Conservation (phyloP, 2,329 filamentous ascomycete genomes). For the Magnaporthiopsis incrustans region DNA sequence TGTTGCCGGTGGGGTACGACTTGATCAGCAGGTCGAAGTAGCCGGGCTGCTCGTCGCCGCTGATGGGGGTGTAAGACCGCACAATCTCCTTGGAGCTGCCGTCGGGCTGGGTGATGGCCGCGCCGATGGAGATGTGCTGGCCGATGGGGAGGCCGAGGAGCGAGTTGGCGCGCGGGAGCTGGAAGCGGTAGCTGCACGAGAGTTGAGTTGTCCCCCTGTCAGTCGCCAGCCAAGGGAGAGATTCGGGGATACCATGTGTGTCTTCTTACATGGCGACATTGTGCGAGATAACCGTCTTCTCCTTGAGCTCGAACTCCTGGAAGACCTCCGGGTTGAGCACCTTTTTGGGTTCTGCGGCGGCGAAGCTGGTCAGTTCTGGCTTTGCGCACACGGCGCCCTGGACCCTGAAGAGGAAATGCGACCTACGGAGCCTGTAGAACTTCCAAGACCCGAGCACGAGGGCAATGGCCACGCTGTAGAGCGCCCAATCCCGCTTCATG, state of each 20-base stretch:
- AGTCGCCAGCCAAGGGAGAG: neutral
- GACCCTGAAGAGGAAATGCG: neutral
- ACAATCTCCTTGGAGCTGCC: conserved; percentile 76
- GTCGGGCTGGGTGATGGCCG: conserved; percentile 57
- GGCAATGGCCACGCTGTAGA: conserved; percentile 61
- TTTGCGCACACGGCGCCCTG: neutral
- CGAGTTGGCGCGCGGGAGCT: conserved; percentile 65
- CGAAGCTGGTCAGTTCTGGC: neutral
- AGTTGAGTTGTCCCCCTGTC: conserved; percentile 6
- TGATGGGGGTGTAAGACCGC: conserved; percentile 87
- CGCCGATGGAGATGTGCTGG: conserved; percentile 96
- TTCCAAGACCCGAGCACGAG: conserved; percentile 62
- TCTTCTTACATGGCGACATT: conserved; percentile 83
- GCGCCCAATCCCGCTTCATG: conserved; percentile 69
- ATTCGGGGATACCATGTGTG: neutral
- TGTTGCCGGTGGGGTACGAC: conserved; percentile 95
- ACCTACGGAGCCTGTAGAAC: conserved; percentile 63
- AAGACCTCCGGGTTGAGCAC: conserved; percentile 71
- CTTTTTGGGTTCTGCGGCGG: conserved; percentile 58
- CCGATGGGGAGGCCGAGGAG: conserved; percentile 96
- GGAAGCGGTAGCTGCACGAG: conserved; percentile 75
- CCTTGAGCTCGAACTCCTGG: conserved; percentile 86
- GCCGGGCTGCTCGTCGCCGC: conserved; percentile 79
- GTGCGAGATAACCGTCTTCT: conserved; percentile 94
- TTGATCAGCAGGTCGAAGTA: conserved; percentile 97